Percentiles rank a stretch among this genome's conserved stretches.
Evolutionary conservation across 2,329 filamentous ascomycete species (phyloP).

Genomic region (Epichloe brachyelytri): DNA sequence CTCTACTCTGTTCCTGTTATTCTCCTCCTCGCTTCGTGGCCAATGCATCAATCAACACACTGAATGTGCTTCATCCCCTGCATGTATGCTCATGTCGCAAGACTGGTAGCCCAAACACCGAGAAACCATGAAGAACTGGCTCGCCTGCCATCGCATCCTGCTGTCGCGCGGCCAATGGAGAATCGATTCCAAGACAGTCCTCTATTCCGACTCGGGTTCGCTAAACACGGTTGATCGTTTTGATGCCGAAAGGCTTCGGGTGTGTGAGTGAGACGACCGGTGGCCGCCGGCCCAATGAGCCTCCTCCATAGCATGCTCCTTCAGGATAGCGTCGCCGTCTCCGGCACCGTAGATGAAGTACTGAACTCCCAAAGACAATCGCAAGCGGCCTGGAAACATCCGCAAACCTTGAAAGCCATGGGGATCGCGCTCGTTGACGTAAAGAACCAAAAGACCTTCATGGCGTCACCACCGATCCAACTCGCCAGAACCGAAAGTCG

Average conservation of each 20-base stretch:
- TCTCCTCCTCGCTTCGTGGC: background rate
- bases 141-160: background rate
- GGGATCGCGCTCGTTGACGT: conserved; percentile 58
- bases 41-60: background rate
- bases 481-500: conserved; percentile 61
- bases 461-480: conserved; percentile 68
- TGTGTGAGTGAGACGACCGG: conserved; percentile 10
- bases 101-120: background rate
- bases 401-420: conserved; percentile 69
- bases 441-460: conserved; percentile 85
- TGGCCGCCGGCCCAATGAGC: conserved; percentile 18
- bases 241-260: conserved; percentile 24
- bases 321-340: conserved; percentile 19
- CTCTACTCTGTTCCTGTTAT: background rate
- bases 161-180: conserved; percentile 2
- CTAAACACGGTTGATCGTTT: conserved; percentile 25
- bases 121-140: background rate
- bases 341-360: conserved; percentile 57
- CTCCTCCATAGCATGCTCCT: conserved; percentile 26
- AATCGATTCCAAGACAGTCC: conserved; percentile 3
- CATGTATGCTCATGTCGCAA: background rate
- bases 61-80: background rate
- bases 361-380: conserved; percentile 64
- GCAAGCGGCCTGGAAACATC: conserved; percentile 67
- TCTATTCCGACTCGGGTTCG: conserved; percentile 20